Conservation (phyloP, 202 grass and related monocot genomes). For the Alloteropsis angusta region DNA sequence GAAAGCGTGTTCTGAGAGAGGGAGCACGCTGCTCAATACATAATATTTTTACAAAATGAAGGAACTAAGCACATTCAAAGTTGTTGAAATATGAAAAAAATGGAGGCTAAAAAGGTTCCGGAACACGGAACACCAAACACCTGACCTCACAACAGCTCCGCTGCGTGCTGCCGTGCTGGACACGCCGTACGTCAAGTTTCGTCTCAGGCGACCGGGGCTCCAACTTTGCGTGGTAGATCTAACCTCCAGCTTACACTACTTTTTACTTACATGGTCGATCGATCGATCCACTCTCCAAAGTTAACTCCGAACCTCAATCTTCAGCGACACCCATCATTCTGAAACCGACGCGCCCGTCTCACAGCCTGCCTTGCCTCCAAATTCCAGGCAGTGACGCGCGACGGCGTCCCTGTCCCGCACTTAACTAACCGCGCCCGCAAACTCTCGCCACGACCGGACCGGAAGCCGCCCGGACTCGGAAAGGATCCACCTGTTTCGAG, state of each 20-base stretch:
- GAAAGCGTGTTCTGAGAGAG: no score
- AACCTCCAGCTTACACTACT: background rate
- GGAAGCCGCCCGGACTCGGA: no score
- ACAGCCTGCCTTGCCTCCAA: background rate
- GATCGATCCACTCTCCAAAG: background rate
- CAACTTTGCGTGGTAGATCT: constrained; percentile 1
- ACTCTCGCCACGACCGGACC: background rate
- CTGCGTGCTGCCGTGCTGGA: background rate
- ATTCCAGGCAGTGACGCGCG: constrained; percentile 17
- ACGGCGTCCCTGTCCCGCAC: background rate
- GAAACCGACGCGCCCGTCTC: background rate
- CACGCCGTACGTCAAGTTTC: background rate
- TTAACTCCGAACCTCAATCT: background rate
- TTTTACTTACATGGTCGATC: background rate
- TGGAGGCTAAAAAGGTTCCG: background rate
- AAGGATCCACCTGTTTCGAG: constrained; percentile 18
- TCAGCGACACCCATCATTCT: background rate
- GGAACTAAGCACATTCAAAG: no score
- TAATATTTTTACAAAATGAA: no score
- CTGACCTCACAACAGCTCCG: background rate
- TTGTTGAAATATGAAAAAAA: background rate
- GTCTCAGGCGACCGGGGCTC: background rate
- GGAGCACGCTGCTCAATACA: no score
- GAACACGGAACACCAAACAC: background rate
- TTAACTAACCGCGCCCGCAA: background rate